Base-by-base conservation (phyloP, 345 rosid genomes). In the Brassica napus region DNA sequence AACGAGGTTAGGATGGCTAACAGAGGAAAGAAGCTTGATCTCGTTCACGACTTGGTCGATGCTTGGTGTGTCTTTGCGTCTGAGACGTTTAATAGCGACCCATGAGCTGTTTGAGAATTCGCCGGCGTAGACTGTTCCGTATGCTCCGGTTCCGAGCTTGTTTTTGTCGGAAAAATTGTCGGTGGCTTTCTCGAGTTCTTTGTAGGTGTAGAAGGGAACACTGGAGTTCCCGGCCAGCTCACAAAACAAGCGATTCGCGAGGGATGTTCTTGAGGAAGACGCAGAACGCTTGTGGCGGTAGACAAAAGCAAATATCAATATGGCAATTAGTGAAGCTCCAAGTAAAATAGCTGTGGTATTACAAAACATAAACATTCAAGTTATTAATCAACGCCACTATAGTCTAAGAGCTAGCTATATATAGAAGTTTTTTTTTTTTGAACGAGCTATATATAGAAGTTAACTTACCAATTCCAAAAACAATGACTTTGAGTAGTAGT, bases 131-230 rank as follows among this genome's bases (percentile, higher is more conserved):
- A 94, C 97, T 8, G 97, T 94, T 52, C 93, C 98, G 57, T 82
- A 94, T 4, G 98, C 98, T 12, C 98, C 97, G 1, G 88, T 92
- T 77, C 98, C 97, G 1, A 92, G 88, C 77, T 86, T 84, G 59
- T 89, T 93, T 62, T 86, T 87, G 5, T 91, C 97, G 0, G 94
- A 85, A 82, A 94, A 94, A 58, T 81, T 24, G 9, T 78, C 73
- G 0, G 98, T 94, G 6, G 98, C 98, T 67, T 82, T 87, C 72
- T 89, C 93, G 28, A 94, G 88, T 75, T 91, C 97, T 68, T 79
- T 89, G 87, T 86, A 91, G 1, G 89, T 78, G 70, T 89, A 94
- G 69, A 91, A 71, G 14, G 97, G 94, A 68, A 94, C 86, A 15
- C 78, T 85, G 1, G 82, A 63, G 65, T 37, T 42, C 74, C 73